Evolutionary conservation across 331 rosid species (phyloP), one percentile per base, ranked within the genome.

Genomic region (Arachis monticola): DNA sequence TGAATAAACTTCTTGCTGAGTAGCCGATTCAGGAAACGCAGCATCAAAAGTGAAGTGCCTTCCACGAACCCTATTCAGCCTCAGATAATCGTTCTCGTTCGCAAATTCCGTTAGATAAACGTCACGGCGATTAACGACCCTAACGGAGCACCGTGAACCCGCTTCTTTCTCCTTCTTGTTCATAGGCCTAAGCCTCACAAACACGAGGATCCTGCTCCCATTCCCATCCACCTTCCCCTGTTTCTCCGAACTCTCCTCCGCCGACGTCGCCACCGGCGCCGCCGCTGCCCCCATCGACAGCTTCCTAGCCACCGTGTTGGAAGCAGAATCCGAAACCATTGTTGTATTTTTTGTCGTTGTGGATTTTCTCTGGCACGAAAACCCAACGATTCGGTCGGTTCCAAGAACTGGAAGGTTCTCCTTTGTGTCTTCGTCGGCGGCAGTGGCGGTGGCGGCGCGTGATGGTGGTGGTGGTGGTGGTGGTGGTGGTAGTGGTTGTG

Each of bases 141-240:
- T 87, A 3, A 92, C 91, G 35, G 91, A 88, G 75, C 96, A 80
- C 74, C 93, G 72, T 0, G 95, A 87, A 51, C 89, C 92, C 45
- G 56, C 87, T 53, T 92, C 95, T 80, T 73, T 87, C 56, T 90
- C 98, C 75, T 86, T 92, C 88, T 77, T 87, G 10, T 80, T 88
- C 98, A 90, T 86, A 2, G 98, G 98, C 72, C 98, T 81, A 9
- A 92, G 82, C 86, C 98, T 88, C 80, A 90, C 95, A 27, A 87
- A 92, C 77, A 92, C 96, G 45, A 84, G 32, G 60, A 92, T 92
- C 59, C 90, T 64, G 47, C 92, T 92, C 72, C 76, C 40, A 35
- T 35, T 35, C 40, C 40, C 80, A 6, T 67, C 40, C 50, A 22
- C n/a, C 22, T 65, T 56, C 40, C 65, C 64, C 45, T 66, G 32